Percentiles rank a stretch among this genome's conserved stretches.
phyloP scores from a whole-genome alignment of 2,329 filamentous ascomycete genomes.

The Diaporthe vexans region DNA sequence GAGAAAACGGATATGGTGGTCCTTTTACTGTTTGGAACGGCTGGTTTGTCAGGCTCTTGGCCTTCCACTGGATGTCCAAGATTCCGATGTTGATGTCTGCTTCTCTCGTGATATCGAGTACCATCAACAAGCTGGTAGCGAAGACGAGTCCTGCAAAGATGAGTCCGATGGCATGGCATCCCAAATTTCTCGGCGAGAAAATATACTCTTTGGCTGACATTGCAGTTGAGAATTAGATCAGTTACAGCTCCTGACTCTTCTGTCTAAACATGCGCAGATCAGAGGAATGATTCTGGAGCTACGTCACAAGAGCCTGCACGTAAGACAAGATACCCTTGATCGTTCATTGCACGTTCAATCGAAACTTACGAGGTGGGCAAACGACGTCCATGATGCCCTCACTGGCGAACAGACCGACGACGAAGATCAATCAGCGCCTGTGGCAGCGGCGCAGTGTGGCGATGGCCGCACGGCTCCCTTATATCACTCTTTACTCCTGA shows the following conservation, averaged over 20 bases:
- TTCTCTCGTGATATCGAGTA: conserved; percentile 44
- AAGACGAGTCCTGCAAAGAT: neutral
- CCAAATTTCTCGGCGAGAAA: too few species aligned
- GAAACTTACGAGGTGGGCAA: conserved; percentile 41
- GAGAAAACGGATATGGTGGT: conserved; percentile 69
- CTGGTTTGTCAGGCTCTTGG: conserved; percentile 70
- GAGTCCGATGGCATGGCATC: conserved; percentile 5
- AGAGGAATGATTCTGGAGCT: conserved; percentile 44
- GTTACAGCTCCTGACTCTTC: conserved; percentile 41
- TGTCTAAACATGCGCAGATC: conserved; percentile 43
- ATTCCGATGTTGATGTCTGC: conserved; percentile 72
- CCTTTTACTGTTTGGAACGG: conserved; percentile 67
- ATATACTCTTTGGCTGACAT: neutral
- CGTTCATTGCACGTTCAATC: conserved; percentile 42
- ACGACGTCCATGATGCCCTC: conserved; percentile 40
- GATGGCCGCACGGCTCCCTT: neutral
- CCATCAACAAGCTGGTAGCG: conserved; percentile 4
- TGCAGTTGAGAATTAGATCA: neutral
- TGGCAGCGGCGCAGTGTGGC: neutral
- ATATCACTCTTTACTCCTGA: conserved; percentile 34
- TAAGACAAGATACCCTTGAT: conserved; percentile 42
- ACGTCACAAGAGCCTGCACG: conserved; percentile 42
- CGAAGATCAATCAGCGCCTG: conserved; percentile 4
- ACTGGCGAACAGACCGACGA: conserved; percentile 32
- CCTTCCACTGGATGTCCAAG: conserved; percentile 66